Evolutionary conservation across 441 rosid genomes (phyloP), one percentile per base, ranked within the genome.

Genomic region (Lepidium campestre): DNA sequence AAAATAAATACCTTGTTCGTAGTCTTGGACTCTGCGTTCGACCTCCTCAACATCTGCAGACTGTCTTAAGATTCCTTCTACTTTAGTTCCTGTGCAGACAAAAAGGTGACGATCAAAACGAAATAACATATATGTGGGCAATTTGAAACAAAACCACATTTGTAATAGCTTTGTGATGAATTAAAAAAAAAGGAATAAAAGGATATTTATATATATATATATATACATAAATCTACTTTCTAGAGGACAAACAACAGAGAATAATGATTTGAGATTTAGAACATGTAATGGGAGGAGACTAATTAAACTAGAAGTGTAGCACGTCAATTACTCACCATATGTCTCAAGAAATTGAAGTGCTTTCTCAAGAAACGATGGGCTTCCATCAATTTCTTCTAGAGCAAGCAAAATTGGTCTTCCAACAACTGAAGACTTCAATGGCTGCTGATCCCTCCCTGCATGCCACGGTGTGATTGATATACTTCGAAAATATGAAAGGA

Each of bases 11-110:
- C 99, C 99, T 80, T 86, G 92, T 72, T 94, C 99, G 71, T 94
- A 94, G 72, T 86, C 96, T 73, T 81, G 97, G 73, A 91, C 96
- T 81, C 97, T 89, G 36, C 67, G 87, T 65, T 94, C 96, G 42
- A 94, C 99, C 86, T 94, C 97, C 86, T 94, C 97, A 63, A 94
- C 97, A 78, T 94, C 99, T 32, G 99, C 99, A 60, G 97, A 82
- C 71, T 91, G 99, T 64, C 99, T 83, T 70, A 94, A 74, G 72
- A 94, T 89, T 70, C 97, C 99, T 77, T 94, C 99, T 46, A 89
- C 92, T 75, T 86, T 86, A n/a, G 74, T 82, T 81, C 99, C 97
- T 93, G 78, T 15, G 59, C 45, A 17, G 47, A 65, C 47, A 32
- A 39, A 47, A 40, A 57, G 35, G 66, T 48, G 31, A 47, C 4